A percentile compares a stretch with the other conserved stretches of the same genome.
phyloP scores from a whole-genome alignment of 768 basidiomycete species.

The Agrocybe pediades region DNA sequence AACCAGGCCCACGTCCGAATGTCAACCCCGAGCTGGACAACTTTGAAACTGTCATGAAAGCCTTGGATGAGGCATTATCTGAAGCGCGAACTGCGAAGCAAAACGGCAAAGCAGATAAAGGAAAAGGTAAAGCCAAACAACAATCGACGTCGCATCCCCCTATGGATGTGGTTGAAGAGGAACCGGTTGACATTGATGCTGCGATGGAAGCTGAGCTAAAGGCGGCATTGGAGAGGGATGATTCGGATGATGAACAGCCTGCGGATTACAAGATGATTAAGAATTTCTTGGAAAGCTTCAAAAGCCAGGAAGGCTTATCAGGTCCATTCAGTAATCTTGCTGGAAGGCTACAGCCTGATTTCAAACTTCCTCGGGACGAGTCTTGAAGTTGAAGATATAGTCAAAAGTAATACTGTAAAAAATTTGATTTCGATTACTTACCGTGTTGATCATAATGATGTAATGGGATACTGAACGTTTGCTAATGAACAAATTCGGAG shows the following conservation, averaged over 20 bases:
- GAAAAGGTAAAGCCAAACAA: conserved; percentile 45
- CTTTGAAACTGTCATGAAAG: conserved; percentile 95
- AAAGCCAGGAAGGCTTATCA: conserved; percentile 83
- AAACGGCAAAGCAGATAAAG: conserved; percentile 15
- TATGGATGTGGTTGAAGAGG: conserved; percentile 40
- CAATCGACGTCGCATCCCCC: conserved; percentile 32
- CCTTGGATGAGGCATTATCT: conserved; percentile 86
- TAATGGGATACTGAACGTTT: not conserved
- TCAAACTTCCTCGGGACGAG: conserved; percentile 73
- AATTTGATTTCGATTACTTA: not conserved
- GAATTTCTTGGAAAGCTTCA: conserved; percentile 96
- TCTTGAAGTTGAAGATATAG: conserved; percentile 24
- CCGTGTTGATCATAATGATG: not conserved
- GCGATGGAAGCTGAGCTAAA: conserved; percentile 90
- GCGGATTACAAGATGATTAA: conserved; percentile 92
- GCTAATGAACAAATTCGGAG: not conserved
- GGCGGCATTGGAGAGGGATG: conserved; percentile 56
- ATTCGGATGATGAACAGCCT: conserved; percentile 51
- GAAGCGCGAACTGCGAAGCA: conserved; percentile 11
- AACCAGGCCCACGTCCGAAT: conserved; percentile 38
- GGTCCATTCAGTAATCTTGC: conserved; percentile 92
- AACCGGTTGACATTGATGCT: conserved; percentile 68
- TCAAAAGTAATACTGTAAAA: not conserved
- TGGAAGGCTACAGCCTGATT: conserved; percentile 78
- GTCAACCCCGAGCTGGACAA: conserved; percentile 79